Base-by-base conservation (phyloP, 495 filamentous ascomycete genomes). In the Apiosordaria backusii region DNA sequence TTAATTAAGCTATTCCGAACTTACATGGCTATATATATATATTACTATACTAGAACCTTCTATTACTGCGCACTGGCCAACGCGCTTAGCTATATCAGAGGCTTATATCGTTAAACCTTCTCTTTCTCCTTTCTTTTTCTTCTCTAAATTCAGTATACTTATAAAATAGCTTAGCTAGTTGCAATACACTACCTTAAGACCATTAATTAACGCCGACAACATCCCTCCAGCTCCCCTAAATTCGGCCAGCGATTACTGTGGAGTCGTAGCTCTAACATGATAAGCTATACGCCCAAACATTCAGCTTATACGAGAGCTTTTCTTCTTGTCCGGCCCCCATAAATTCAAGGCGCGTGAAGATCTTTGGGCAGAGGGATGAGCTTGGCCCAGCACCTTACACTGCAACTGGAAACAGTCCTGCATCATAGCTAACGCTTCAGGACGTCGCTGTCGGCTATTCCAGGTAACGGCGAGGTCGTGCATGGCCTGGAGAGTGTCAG, bases 391-490 rank as follows among this genome's bases (percentile, higher is more conserved):
- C 4, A 54, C 50, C 50, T 54, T 22, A 18, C 50, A 1, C 50
- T 54, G 4, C 50, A 54, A 54, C 3, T 54, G 50, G 50, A 54
- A 54, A 54, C 50, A 54, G 18, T 54, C 50, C 50, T 54, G 50
- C 6, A 54, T 54, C 0, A 54, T 18, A n/a, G 16, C 21, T 22
- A 54, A 18, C 21, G 50, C 50, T 54, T 54, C 3, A 50, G 60
- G 10, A 27, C 52, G 53, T 45, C 62, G 62, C 52, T 57, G 23
- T 63, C 16, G 24, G 50, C 50, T 54, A 40, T 63, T 35, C 59
- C 69, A 77, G 52, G 66, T 77, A 29, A 35, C 40, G 1, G 75
- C 77, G 29, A 77, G 68, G 60, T 71, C 57, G 21, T 26, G 1
- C 61, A 76, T 72, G 15, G 53, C 63, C 15, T 0, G 61, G 19